A percentile compares a stretch with the other conserved stretches of the same genome.
These are phyloP conservation scores for Penicillium silybi DNA, from an alignment of 495 filamentous ascomycete genomes.

Conservation along the genomic window DNA sequence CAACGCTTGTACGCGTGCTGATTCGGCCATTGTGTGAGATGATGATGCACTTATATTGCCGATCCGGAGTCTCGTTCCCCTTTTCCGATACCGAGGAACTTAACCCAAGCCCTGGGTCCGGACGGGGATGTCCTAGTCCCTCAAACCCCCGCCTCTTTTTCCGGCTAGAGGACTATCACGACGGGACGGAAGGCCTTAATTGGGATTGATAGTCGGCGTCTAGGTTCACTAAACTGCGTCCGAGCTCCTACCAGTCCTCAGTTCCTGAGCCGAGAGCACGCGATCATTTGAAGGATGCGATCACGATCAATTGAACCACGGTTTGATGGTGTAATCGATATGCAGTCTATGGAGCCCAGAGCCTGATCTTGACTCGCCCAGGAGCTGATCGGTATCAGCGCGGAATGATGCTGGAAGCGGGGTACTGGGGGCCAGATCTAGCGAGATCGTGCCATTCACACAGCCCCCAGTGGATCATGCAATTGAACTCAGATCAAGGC, in stretches of 20 bases:
- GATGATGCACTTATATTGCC: slow-evolving; percentile 15
- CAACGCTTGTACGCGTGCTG: slow-evolving; percentile 7
- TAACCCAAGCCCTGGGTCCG: neutral
- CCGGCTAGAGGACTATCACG: neutral
- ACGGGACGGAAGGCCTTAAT: neutral
- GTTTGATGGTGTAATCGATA: slow-evolving; percentile 1
- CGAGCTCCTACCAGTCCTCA: neutral
- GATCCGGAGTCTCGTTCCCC: slow-evolving; percentile 12
- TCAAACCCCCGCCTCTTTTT: neutral
- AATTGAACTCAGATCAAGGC: slow-evolving; percentile 15
- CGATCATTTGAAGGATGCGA: neutral
- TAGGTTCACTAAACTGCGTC: slow-evolving; percentile 5
- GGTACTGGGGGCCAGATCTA: slow-evolving; percentile 9
- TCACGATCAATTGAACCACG: neutral
- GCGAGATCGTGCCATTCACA: slow-evolving; percentile 9
- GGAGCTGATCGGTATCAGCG: neutral
- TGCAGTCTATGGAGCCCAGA: neutral
- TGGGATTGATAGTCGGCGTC: neutral
- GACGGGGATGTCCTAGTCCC: neutral
- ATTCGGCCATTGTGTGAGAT: slow-evolving; percentile 13
- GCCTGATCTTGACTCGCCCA: neutral
- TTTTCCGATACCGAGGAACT: neutral
- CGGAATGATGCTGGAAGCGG: slow-evolving; percentile 8
- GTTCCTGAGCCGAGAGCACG: slow-evolving; percentile 1
- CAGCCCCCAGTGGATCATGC: slow-evolving; percentile 10